Base-by-base conservation (phyloP, 257 asterid genomes). In the Capsicum baccatum region DNA sequence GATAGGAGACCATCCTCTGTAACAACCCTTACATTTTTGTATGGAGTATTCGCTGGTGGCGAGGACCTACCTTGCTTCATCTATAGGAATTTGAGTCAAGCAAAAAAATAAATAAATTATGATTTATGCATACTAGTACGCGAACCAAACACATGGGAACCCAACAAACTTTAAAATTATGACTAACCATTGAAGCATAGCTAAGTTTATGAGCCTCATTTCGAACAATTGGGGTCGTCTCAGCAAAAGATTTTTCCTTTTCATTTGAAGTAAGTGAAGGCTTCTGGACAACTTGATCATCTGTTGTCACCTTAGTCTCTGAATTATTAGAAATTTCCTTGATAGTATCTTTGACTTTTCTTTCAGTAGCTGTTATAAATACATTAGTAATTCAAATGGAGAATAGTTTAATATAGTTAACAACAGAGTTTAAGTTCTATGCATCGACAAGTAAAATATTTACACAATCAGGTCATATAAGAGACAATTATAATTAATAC, bases 31-130 rank as follows among this genome's bases (percentile, higher is more conserved):
- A 84, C 50, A n/a, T 83, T 66, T 3, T 26, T 26, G 33, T 26
- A 26, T 26, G 33, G 33, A 2, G 33, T 26, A 26, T 26, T 26
- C 33, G 80, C 8, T 78, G 91, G 86, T 52, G 91, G 67, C 55
- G 85, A 15, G 14, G 39, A 37, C 5, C 78, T 83, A 14, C 80
- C 37, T 63, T 54, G 80, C 83, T 87, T 92, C 19, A 93, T 91
- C 81, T 94, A 84, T 94, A 93, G 71, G 6, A 17, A 42, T 42
- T 71, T 4, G 0, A n/a, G 6, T 44, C n/a, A 71, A 5, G 5
- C 0, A 66, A 66, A 0, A 2, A 9, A 12, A 33, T 63, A 21
- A 13, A 21, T 64, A 35, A 4, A 0, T 66, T 33, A 2, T 71
- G 7, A 9, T 71, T 9, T 9, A 33, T 5, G 6, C 3, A 71